Percentiles rank a stretch among this genome's conserved stretches.
These are phyloP conservation scores for Torulaspora gathmanii DNA, from an alignment of 805 yeast species.

Conservation along the genomic window DNA sequence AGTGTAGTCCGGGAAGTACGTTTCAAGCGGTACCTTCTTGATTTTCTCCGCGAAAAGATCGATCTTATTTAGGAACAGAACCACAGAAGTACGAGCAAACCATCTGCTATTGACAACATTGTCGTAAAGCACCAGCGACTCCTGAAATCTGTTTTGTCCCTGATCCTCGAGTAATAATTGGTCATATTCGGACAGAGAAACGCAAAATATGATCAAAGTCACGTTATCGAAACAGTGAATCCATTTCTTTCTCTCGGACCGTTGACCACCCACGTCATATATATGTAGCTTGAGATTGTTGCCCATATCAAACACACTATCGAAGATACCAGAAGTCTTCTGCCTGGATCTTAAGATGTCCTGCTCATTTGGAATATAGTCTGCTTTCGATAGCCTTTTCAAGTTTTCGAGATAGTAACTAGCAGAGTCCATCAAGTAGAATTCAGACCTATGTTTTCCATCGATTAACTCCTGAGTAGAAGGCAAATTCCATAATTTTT, in stretches of 20 bases:
- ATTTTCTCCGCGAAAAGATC: conserved; percentile 86
- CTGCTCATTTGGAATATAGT: conserved; percentile 65
- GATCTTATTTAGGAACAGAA: conserved; percentile 81
- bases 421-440: conserved; percentile 84
- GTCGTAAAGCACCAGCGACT: conserved; percentile 78
- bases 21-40: conserved; percentile 73
- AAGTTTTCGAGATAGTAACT: conserved; percentile 67
- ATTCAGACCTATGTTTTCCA: conserved; percentile 54
- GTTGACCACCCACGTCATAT: conserved; percentile 91
- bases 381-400: conserved; percentile 47
- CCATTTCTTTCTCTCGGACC: conserved; percentile 96
- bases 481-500: conserved; percentile 51
- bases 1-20: conserved; percentile 81
- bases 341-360: conserved; percentile 85
- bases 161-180: conserved; percentile 76
- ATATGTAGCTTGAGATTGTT: conserved; percentile 54
- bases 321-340: conserved; percentile 89
- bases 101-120: conserved; percentile 89
- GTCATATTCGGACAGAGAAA: conserved; percentile 86
- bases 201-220: conserved; percentile 83
- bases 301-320: conserved; percentile 72
- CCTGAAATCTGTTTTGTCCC: conserved; percentile 71
- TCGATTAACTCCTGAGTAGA: conserved; percentile 54
- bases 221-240: conserved; percentile 94
- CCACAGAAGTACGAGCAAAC: conserved; percentile 84